phyloP scores from a whole-genome alignment of 2,329 filamentous ascomycete species.

The Neurospora sp. region DNA sequence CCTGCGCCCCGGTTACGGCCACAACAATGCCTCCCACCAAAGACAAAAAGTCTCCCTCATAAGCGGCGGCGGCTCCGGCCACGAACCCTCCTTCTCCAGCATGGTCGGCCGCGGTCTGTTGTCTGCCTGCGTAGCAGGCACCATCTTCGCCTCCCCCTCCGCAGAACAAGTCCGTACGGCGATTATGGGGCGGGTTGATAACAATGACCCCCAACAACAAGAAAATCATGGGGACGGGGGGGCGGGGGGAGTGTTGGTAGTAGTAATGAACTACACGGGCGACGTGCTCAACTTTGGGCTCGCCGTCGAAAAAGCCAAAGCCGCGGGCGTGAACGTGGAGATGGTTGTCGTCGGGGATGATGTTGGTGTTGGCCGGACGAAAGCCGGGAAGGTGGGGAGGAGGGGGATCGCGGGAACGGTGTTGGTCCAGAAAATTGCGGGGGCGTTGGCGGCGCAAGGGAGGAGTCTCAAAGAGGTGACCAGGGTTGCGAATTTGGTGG shows the following conservation, averaged over 20 bases:
- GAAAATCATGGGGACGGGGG: no score
- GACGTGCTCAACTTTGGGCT: constrained; percentile 89
- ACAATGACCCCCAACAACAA: constrained; percentile 24
- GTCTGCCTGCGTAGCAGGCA: constrained; percentile 73
- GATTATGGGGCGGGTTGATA: constrained; percentile 63
- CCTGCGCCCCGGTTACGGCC: constrained; percentile 43
- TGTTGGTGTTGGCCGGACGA: constrained; percentile 72
- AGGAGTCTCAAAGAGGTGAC: constrained; percentile 60
- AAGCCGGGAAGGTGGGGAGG: constrained; percentile 84
- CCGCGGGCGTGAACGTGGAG: constrained; percentile 65
- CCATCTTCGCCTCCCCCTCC: constrained; percentile 67
- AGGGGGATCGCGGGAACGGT: constrained; percentile 88
- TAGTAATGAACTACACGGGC: constrained; percentile 92
- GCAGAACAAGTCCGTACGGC: constrained; percentile 73
- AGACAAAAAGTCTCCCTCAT: constrained; percentile 68
- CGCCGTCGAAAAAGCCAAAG: constrained; percentile 84
- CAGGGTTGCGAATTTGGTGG: constrained; percentile 59
- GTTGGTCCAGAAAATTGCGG: constrained; percentile 81
- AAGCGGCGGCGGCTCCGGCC: constrained; percentile 80
- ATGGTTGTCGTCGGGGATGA: constrained; percentile 93
- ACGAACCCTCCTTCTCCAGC: constrained; percentile 79
- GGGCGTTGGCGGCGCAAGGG: constrained; percentile 69
- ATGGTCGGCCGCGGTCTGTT: constrained; percentile 79
- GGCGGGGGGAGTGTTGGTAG: constrained; percentile 50
- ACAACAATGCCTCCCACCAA: constrained; percentile 12